Evolutionary conservation across 2,329 filamentous ascomycete genomes (phyloP).

Genomic region (Clonostachys byssicola): DNA sequence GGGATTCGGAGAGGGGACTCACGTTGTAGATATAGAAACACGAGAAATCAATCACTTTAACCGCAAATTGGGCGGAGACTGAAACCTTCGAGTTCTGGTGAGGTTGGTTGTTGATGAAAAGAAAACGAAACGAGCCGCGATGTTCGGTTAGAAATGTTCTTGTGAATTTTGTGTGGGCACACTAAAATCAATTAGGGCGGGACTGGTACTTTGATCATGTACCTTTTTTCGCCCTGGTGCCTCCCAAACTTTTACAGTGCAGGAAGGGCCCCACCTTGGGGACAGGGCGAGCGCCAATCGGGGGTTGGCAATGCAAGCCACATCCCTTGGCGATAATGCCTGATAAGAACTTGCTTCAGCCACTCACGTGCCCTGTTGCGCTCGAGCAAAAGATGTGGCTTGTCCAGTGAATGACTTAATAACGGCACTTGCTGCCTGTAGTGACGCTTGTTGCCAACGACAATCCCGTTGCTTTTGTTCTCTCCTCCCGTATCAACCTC

Average conservation of each 20-base stretch:
- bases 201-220: background rate
- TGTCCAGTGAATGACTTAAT: too few relatives aligned
- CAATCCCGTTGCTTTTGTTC: background rate
- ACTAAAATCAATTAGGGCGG: constrained; percentile 3
- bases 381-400: too few relatives aligned
- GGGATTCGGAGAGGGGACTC: background rate
- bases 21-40: constrained; percentile 49
- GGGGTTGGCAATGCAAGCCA: too few relatives aligned
- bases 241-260: background rate
- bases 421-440: background rate
- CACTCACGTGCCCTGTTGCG: too few relatives aligned
- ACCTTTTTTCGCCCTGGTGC: background rate
- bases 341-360: too few relatives aligned
- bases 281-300: too few relatives aligned
- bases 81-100: constrained; percentile 84
- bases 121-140: constrained; percentile 1
- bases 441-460: background rate
- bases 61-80: constrained; percentile 98
- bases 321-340: too few relatives aligned
- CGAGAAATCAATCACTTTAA: constrained; percentile 99
- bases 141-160: background rate
- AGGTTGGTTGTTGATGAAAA: constrained; percentile 18
- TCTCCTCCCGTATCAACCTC: background rate
- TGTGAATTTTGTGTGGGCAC: constrained; percentile 2
- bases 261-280: too few relatives aligned